Conservation (phyloP, 2,329 filamentous ascomycete genomes). For the Aureobasidium uvarum region DNA sequence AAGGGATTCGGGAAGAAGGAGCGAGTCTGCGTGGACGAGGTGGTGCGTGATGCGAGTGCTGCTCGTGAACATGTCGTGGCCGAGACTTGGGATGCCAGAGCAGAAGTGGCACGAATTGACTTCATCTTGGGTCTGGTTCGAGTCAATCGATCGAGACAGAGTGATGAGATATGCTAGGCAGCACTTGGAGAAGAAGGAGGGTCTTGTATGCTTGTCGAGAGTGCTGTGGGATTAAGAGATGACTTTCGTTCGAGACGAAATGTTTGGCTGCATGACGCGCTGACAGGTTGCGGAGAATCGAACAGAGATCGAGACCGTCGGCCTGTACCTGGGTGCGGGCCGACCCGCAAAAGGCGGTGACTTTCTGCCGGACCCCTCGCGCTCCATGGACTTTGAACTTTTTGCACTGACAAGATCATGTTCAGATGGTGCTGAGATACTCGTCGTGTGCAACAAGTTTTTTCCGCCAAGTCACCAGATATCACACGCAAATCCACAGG, state of each 20-base stretch:
- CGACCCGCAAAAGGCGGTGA: conserved; percentile 4
- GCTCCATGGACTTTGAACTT: conserved; percentile 9
- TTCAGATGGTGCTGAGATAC: conserved; percentile 6
- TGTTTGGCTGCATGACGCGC: conserved; percentile 16
- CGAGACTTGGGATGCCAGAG: conserved; percentile 10
- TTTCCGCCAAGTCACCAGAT: background rate
- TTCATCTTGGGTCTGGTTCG: conserved; percentile 31
- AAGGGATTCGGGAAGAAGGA: conserved; percentile 47
- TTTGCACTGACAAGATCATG: background rate
- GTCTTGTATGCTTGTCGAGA: background rate
- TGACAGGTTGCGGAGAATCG: conserved; percentile 10
- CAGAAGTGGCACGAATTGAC: conserved; percentile 33
- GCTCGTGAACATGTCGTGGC: conserved; percentile 15
- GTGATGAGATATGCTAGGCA: background rate
- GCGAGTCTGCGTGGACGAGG: conserved; percentile 35
- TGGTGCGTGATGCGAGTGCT: conserved; percentile 9
- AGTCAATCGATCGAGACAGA: background rate
- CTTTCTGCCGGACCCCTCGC: conserved; percentile 13
- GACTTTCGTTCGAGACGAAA: background rate
- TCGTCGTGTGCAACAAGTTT: background rate
- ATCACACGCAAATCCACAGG: background rate
- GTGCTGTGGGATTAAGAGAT: background rate
- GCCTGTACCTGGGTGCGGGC: background rate
- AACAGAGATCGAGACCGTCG: background rate
- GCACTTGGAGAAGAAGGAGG: background rate